Percentiles rank a stretch among this genome's conserved stretches.
Conservation (phyloP, 345 rosid genomes). For the Bruguiera gymnorhiza region DNA sequence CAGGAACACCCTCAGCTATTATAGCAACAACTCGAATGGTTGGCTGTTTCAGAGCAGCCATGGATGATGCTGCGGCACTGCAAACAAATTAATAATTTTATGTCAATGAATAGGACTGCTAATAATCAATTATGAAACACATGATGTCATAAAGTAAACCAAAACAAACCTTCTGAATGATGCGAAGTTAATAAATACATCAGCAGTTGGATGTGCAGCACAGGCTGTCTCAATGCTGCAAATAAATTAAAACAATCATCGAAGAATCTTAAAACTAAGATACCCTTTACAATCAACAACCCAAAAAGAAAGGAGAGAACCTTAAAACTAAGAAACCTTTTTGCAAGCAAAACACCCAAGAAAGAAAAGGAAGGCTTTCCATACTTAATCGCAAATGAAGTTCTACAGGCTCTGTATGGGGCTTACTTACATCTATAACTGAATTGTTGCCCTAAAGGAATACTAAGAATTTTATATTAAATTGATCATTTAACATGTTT, state of each 20-base stretch:
- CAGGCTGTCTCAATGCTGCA: conserved; percentile 88
- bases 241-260: conserved; percentile 19
- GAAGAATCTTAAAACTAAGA: not conserved
- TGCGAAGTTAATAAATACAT: conserved; percentile 93
- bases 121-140: conserved; percentile 11
- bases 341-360: not conserved
- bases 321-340: not conserved
- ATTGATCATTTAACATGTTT: not conserved
- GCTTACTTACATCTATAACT: not conserved
- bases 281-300: conserved; percentile 4
- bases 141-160: not conserved
- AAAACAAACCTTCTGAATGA: conserved; percentile 74
- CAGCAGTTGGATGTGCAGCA: conserved; percentile 91
- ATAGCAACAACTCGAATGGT: conserved; percentile 92
- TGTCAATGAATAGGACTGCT: conserved; percentile 2
- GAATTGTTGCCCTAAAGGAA: conserved; percentile 1
- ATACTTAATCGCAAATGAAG: not conserved
- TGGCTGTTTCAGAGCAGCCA: conserved; percentile 94
- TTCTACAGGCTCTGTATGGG: not conserved
- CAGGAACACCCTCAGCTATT: conserved; percentile 99
- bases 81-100: conserved; percentile 12
- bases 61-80: conserved; percentile 99
- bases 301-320: conserved; percentile 6
- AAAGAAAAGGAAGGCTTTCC: not conserved
- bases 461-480: not conserved